A percentile compares a stretch with the other conserved stretches of the same genome.
Conservation (phyloP, 768 basidiomycete genomes). For the Tylopilus sp. region DNA sequence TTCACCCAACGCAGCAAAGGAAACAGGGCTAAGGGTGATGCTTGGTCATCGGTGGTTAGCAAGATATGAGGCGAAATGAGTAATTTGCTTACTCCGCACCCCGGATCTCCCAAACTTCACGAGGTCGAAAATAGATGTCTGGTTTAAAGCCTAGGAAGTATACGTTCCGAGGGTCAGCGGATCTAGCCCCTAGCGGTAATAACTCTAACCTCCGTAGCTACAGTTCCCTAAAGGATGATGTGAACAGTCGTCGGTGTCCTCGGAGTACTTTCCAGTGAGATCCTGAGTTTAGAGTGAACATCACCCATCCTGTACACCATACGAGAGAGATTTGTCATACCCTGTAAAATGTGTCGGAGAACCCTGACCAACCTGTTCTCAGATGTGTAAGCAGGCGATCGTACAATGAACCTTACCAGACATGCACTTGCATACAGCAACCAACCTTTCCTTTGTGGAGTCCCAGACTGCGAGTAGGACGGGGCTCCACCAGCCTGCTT, state of each 20-base stretch:
- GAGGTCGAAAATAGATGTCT: slow-evolving; percentile 66
- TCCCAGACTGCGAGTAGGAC: slow-evolving; percentile 80
- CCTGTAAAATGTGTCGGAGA: slow-evolving; percentile 81
- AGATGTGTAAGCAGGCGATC: neutral
- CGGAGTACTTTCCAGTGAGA: slow-evolving; percentile 61
- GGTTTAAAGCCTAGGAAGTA: slow-evolving; percentile 51
- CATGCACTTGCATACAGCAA: slow-evolving; percentile 90
- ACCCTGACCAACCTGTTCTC: slow-evolving; percentile 47
- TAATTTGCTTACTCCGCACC: slow-evolving; percentile 57
- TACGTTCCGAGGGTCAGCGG: neutral
- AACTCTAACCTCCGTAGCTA: slow-evolving; percentile 55
- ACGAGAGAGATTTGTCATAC: slow-evolving; percentile 29
- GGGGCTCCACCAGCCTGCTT: slow-evolving; percentile 91
- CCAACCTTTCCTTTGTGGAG: slow-evolving; percentile 51
- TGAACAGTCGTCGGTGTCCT: slow-evolving; percentile 54
- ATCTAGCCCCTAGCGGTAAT: neutral
- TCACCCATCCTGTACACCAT: neutral
- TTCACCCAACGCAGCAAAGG: slow-evolving; percentile 68
- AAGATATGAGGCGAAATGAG: neutral
- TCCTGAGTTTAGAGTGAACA: slow-evolving; percentile 39
- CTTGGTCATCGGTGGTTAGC: slow-evolving; percentile 34
- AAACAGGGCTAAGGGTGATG: slow-evolving; percentile 83
- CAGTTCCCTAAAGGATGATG: slow-evolving; percentile 53
- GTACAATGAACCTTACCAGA: slow-evolving; percentile 49
- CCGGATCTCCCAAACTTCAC: slow-evolving; percentile 87